Evolutionary conservation across 2,329 filamentous ascomycete genomes (phyloP).

Genomic region (Exophiala bonariae): DNA sequence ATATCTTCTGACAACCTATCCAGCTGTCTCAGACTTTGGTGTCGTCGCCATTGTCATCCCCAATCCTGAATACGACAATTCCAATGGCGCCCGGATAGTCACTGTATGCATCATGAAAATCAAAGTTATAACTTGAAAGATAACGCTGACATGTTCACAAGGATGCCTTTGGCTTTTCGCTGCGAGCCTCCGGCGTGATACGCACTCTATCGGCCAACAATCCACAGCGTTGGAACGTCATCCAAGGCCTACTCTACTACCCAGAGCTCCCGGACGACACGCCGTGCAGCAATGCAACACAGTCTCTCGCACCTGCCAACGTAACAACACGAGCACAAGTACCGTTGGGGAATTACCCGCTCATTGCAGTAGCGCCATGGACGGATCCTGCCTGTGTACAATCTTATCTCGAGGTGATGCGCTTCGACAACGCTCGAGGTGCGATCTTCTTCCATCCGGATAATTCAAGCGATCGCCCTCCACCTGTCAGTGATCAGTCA

Average conservation of each 20-base stretch:
- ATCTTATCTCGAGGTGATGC: constrained; percentile 65
- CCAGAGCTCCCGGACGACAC: constrained; percentile 63
- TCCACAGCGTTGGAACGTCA: constrained; percentile 59
- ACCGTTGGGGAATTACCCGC: constrained; percentile 62
- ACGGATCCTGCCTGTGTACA: constrained; percentile 70
- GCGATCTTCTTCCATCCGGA: constrained; percentile 58
- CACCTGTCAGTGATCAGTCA: constrained; percentile 59
- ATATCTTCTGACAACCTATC: constrained; percentile 8
- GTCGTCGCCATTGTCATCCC: constrained; percentile 27
- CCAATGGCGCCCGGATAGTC: constrained; percentile 34
- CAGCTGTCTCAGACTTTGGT: constrained; percentile 24
- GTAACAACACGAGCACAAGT: constrained; percentile 73
- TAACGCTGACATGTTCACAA: constrained; percentile 14
- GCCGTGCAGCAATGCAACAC: constrained; percentile 63
- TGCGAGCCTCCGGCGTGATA: constrained; percentile 55
- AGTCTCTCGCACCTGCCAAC: constrained; percentile 69
- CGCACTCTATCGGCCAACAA: constrained; percentile 74
- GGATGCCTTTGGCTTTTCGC: constrained; percentile 30
- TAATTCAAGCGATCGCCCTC: constrained; percentile 58
- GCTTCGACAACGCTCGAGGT: constrained; percentile 61
- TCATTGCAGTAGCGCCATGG: constrained; percentile 87
- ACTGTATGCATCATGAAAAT: constrained; percentile 34
- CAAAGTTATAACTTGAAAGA: too few relatives aligned
- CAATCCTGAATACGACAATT: constrained; percentile 23
- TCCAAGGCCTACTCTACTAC: constrained; percentile 82